Evolutionary conservation across 148 eudicot species (phyloP).

Genomic region (Diospyros kaki): DNA sequence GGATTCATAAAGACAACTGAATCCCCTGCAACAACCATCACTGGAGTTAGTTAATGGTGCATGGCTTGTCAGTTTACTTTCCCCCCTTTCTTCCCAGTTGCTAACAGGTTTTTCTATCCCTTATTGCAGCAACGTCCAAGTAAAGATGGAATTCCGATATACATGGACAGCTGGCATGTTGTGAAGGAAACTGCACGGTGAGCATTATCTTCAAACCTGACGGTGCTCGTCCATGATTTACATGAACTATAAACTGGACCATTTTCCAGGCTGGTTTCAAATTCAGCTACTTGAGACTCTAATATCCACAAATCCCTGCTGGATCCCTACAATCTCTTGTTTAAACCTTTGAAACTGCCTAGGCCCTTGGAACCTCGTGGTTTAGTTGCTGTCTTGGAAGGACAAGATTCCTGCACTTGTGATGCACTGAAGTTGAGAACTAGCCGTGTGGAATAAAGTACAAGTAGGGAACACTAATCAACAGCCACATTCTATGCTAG

Average conservation of each 20-base stretch:
- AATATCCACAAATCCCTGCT: not conserved
- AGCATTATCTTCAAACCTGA: constrained; percentile 15
- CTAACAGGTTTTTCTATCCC: not conserved
- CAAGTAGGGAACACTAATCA: not conserved
- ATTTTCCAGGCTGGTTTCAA: not conserved
- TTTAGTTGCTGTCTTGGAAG: constrained; percentile 6
- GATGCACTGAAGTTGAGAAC: not conserved
- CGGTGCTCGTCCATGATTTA: not conserved
- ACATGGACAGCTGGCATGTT: constrained; percentile 80
- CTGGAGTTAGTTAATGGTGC: not conserved
- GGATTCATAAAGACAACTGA: not conserved
- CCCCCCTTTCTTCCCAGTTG: not conserved
- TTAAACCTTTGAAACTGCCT: not conserved
- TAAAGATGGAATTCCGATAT: constrained; percentile 68
- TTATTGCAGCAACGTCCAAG: constrained; percentile 84
- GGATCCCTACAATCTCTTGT: not conserved
- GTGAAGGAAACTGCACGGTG: constrained; percentile 84
- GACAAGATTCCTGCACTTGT: not conserved
- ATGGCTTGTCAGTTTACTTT: not conserved
- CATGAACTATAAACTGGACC: not conserved
- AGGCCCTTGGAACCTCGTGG: not conserved
- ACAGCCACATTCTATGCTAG: not conserved
- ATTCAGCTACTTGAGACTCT: not conserved
- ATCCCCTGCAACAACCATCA: not conserved
- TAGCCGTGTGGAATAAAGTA: not conserved